phyloP scores from a whole-genome alignment of 352 stramenopile genomes.

The Globisporangium emineosum region DNA sequence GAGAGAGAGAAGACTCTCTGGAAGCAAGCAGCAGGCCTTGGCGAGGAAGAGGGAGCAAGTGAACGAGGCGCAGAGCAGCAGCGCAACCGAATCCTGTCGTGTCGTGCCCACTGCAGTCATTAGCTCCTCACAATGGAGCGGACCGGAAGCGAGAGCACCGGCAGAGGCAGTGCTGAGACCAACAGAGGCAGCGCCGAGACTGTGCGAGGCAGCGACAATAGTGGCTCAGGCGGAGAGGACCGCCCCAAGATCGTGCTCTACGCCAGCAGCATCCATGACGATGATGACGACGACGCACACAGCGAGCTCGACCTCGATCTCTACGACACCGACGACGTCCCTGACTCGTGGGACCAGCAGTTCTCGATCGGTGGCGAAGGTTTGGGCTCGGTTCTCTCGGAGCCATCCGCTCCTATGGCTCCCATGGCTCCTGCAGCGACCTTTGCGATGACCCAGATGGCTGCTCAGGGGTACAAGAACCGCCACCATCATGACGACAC shows the following conservation, averaged over 20 bases:
- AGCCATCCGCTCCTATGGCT: not conserved
- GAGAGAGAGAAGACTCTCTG: no score
- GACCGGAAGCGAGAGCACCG: not conserved
- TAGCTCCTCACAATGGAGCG: slow-evolving; percentile 7
- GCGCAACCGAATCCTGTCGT: not conserved
- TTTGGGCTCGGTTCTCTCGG: slow-evolving; percentile 15
- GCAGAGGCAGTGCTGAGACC: slow-evolving; percentile 1
- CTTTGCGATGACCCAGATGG: not conserved
- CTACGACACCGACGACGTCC: slow-evolving; percentile 51
- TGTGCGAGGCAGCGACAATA: slow-evolving; percentile 10
- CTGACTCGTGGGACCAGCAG: slow-evolving; percentile 20
- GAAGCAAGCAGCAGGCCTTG: no score
- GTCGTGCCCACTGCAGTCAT: not conserved
- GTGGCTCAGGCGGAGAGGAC: not conserved
- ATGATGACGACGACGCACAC: slow-evolving; percentile 34
- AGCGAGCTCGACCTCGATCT: slow-evolving; percentile 62
- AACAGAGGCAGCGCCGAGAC: slow-evolving; percentile 2
- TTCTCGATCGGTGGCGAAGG: slow-evolving; percentile 15
- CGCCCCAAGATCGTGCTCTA: slow-evolving; percentile 19
- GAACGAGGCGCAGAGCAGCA: no score
- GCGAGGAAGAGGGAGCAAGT: no score
- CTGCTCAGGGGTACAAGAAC: not conserved
- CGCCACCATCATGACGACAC: not conserved
- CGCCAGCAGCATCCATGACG: slow-evolving; percentile 18
- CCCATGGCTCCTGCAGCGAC: not conserved